Conservation (phyloP, 1,139 yeast genomes). For the Waltiozyma sp. region DNA sequence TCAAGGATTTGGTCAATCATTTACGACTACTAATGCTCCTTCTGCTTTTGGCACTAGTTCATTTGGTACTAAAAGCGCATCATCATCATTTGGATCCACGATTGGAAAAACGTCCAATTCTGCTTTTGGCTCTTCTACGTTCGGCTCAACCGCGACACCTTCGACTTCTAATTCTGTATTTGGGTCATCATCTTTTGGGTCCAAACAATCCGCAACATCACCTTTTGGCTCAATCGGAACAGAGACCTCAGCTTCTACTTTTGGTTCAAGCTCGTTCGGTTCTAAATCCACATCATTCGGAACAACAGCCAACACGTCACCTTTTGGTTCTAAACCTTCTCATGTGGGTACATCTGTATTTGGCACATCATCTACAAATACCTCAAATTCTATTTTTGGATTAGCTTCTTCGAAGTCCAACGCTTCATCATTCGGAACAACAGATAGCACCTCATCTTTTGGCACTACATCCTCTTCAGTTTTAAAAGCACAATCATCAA, state of each 20-base stretch:
- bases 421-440: constrained; percentile 5
- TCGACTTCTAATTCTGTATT: constrained; percentile 5
- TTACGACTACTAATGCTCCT: neutral
- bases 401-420: constrained; percentile 1
- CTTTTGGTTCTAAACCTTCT: constrained; percentile 3
- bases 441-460: constrained; percentile 1
- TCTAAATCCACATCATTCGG: neutral
- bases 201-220: constrained; percentile 1
- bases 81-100: constrained; percentile 1
- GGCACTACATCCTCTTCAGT: too few species aligned
- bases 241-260: constrained; percentile 13
- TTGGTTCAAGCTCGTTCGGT: constrained; percentile 9
- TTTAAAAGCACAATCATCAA: neutral
- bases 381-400: constrained; percentile 6
- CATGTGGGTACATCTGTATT: constrained; percentile 2
- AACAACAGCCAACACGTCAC: constrained; percentile 3
- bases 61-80: constrained; percentile 11
- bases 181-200: constrained; percentile 8
- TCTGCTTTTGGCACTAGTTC: constrained; percentile 10
- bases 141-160: constrained; percentile 5
- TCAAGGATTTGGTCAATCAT: constrained; percentile 6
- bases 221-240: constrained; percentile 3
- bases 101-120: constrained; percentile 1
- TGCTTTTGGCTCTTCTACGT: constrained; percentile 5
- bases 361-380: constrained; percentile 1